Conservation (phyloP, 2,329 filamentous ascomycete genomes). For the Sphaerostilbella broomeana region DNA sequence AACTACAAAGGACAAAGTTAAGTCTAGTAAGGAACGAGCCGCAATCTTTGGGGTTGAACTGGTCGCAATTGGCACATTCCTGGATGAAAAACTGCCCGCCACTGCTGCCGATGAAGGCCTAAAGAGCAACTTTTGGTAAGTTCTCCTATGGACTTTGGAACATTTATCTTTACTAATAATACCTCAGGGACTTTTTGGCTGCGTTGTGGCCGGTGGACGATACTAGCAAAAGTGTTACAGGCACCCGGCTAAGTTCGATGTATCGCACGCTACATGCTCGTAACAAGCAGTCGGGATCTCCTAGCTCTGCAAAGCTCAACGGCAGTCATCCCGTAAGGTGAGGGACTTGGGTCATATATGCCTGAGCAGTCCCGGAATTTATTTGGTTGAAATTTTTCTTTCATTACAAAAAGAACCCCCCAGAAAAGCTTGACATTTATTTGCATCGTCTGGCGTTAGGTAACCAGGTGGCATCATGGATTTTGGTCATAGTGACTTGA, state of each 20-base stretch:
- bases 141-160: background rate
- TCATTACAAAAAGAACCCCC: too few species aligned
- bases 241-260: slow-evolving; percentile 38
- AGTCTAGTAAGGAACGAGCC: slow-evolving; percentile 55
- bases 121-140: slow-evolving; percentile 47
- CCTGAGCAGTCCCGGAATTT: slow-evolving; percentile 8
- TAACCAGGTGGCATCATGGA: slow-evolving; percentile 18
- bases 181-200: slow-evolving; percentile 37
- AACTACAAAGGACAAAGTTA: slow-evolving; percentile 56
- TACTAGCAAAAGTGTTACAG: slow-evolving; percentile 38
- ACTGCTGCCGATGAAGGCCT: slow-evolving; percentile 35
- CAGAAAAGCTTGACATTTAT: slow-evolving; percentile 16
- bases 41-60: slow-evolving; percentile 55
- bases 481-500: slow-evolving; percentile 18
- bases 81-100: slow-evolving; percentile 41
- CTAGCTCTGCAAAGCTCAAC: slow-evolving; percentile 26
- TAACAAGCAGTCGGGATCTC: slow-evolving; percentile 25
- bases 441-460: slow-evolving; percentile 23
- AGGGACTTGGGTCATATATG: background rate
- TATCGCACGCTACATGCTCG: slow-evolving; percentile 34
- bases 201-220: slow-evolving; percentile 42
- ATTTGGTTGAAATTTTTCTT: slow-evolving; percentile 13
- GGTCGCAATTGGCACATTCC: slow-evolving; percentile 56
- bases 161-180: slow-evolving; percentile 16
- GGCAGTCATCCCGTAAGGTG: slow-evolving; percentile 22